Evolutionary conservation across 2,329 filamentous ascomycete species (phyloP).

Genomic region (Penicillium occitanis): DNA sequence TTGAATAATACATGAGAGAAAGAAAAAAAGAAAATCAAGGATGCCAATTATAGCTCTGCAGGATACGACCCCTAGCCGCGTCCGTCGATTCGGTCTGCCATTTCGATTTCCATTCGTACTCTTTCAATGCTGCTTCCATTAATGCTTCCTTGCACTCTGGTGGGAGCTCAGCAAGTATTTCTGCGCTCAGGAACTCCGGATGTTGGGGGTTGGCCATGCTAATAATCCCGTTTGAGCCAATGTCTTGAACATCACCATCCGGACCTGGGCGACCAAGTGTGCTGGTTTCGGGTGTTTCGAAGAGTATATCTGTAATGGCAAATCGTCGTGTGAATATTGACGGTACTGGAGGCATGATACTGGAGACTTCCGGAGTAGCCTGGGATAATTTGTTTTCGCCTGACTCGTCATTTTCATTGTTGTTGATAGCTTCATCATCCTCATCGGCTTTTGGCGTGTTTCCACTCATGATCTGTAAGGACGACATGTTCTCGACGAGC

Average conservation of each 20-base stretch:
- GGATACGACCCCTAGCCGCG: conserved; percentile 37
- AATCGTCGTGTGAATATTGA: conserved; percentile 61
- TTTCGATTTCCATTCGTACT: conserved; percentile 68
- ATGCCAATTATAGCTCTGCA: conserved; percentile 44
- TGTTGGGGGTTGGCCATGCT: conserved; percentile 36
- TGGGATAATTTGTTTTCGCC: conserved; percentile 11
- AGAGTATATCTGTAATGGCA: conserved; percentile 61
- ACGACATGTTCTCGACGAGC: conserved; percentile 37
- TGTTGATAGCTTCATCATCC: background rate
- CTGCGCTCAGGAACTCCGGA: conserved; percentile 39
- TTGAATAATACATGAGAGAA: conserved; percentile 15
- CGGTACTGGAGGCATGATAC: conserved; percentile 57
- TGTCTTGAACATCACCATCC: conserved; percentile 39
- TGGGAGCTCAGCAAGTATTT: conserved; percentile 47
- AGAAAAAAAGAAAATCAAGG: conserved; percentile 28
- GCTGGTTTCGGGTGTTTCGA: conserved; percentile 59
- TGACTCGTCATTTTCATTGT: conserved; percentile 23
- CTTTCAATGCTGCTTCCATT: conserved; percentile 62
- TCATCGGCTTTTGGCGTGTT: conserved; percentile 26
- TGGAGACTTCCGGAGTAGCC: conserved; percentile 22
- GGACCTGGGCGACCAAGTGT: conserved; percentile 59
- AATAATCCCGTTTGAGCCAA: conserved; percentile 46
- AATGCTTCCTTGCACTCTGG: conserved; percentile 68
- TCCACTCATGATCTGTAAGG: conserved; percentile 36
- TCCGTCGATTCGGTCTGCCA: conserved; percentile 70